Evolutionary conservation across 768 basidiomycete species (phyloP).

Genomic region (Leucocoprinus leucothites): DNA sequence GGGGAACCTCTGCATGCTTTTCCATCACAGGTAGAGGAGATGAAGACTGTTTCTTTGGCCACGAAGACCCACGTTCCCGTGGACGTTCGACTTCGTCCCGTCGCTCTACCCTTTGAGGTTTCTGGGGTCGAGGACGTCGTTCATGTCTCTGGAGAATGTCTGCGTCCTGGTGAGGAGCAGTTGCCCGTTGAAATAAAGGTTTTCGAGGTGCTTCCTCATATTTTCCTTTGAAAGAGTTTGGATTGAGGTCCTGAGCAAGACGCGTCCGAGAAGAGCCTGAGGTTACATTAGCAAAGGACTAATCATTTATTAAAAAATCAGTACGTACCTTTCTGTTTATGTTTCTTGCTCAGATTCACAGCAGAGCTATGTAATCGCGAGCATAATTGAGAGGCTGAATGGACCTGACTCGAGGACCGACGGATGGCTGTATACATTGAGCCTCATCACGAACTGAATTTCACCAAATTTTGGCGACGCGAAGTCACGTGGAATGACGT

Average conservation of each 20-base stretch:
- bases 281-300: neutral
- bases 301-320: neutral
- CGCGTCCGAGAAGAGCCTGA: constrained; percentile 10
- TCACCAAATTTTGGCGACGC: no score
- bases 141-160: neutral
- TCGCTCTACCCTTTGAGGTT: neutral
- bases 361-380: neutral
- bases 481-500: no score
- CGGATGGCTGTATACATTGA: constrained; percentile 1
- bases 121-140: neutral
- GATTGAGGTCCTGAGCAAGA: constrained; percentile 13
- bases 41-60: neutral
- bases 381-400: neutral
- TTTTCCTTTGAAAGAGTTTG: neutral
- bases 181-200: neutral
- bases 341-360: neutral
- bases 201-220: constrained; percentile 6
- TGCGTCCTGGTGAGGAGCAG: constrained; percentile 9
- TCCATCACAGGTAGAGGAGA: neutral
- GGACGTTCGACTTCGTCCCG: neutral
- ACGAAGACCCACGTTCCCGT: neutral
- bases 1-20: neutral
- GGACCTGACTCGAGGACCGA: neutral
- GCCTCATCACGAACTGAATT: no score
- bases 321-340: neutral